Base-by-base conservation (phyloP, 345 rosid species). In the Hypericum androsaemum region DNA sequence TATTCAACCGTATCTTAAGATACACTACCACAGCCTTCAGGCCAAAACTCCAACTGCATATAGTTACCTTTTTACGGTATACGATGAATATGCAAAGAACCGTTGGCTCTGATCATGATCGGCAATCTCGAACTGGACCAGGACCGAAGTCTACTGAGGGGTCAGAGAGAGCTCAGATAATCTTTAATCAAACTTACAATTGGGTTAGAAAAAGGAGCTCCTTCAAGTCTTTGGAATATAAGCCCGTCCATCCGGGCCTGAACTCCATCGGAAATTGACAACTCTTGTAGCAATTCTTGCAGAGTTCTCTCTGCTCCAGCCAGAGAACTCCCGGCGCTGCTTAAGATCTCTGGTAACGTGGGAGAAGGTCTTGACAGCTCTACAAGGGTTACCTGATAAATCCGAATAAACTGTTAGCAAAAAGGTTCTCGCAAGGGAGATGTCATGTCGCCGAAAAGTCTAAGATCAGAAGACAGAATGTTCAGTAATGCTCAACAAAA, bases 231-330 rank as follows among this genome's bases (percentile, higher is more conserved):
- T 77, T 87, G 88, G 67, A 76, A 80, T 76, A 84, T 37, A 60
- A 81, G 82, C 35, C 98, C 96, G 9, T 87, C 98, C 95, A 90
- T 78, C 54, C 95, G 85, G 58, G 96, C 95, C 62, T 90, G 98
- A 54, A 90, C 69, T 14, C 89, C 89, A 0, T 74, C 78, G 0
- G 80, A 63, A 63, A 69, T 56, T 7, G 80, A 59, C 59, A 90
- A 47, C 17, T 82, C 92, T 51, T 71, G 79, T 40, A 87, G 56
- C 41, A 87, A 44, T 70, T 60, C 82, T 59, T 74, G 80, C 65
- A 86, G 13, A 39, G 82, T 72, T 56, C 63, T 70, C 69, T 87
- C 87, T 14, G 79, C 92, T 58, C 88, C 89, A 17, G 76, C 77
- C 43, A 87, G 47, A 12, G 98, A 73, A 64, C 61, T 76, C 43